Percentiles rank a stretch among this genome's conserved stretches.
Conservation (phyloP, 176 grass and related monocot species). For the Ensete glaucum region DNA sequence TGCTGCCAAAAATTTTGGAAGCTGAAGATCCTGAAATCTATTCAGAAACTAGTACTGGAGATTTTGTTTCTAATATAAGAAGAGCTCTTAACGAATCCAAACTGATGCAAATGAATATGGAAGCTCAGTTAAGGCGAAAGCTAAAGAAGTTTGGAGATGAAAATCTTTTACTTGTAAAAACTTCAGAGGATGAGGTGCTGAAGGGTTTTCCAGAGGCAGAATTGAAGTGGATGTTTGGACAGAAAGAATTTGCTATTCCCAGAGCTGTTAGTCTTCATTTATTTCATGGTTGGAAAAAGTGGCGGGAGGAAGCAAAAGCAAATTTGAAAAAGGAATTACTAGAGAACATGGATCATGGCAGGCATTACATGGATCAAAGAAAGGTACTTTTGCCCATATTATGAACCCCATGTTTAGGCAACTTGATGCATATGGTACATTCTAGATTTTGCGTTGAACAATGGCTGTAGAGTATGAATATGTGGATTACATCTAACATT, state of each 20-base stretch:
- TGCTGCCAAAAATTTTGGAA: constrained; percentile 23
- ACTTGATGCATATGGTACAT: not conserved
- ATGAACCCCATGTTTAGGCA: not conserved
- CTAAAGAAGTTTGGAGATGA: constrained; percentile 25
- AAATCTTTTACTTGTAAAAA: constrained; percentile 23
- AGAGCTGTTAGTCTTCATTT: constrained; percentile 17
- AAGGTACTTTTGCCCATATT: constrained; percentile 1
- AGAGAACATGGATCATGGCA: constrained; percentile 15
- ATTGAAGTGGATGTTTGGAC: constrained; percentile 30
- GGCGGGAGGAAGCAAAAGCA: constrained; percentile 26
- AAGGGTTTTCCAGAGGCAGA: constrained; percentile 32
- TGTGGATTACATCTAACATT: too few species aligned
- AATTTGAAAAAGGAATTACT: constrained; percentile 29
- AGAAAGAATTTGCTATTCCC: constrained; percentile 26
- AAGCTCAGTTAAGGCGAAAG: constrained; percentile 23
- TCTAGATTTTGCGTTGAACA: not conserved
- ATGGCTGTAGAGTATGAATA: too few species aligned
- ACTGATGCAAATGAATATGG: constrained; percentile 21
- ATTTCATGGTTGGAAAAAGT: constrained; percentile 34
- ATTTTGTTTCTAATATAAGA: constrained; percentile 20
- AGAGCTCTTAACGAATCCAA: constrained; percentile 11
- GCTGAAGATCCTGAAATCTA: constrained; percentile 19
- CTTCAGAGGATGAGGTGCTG: constrained; percentile 23
- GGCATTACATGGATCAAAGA: constrained; percentile 25
- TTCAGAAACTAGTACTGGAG: constrained; percentile 2